Conservation (phyloP, 441 rosid genomes). For the Hura crepitans region DNA sequence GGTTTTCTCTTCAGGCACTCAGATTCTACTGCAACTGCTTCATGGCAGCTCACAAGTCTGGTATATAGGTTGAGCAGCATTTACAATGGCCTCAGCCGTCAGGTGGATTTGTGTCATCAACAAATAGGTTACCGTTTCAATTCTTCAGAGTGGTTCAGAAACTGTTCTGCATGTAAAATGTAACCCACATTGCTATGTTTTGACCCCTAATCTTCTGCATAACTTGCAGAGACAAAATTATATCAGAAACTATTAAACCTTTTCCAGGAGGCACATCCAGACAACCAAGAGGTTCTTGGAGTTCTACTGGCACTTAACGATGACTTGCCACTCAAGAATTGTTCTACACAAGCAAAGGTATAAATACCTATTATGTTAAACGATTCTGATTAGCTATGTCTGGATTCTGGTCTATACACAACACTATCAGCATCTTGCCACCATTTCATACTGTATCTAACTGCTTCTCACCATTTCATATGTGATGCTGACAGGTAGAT, state of each 20-base stretch:
- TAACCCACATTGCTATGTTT: neutral
- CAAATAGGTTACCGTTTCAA: conserved; percentile 44
- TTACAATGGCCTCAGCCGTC: conserved; percentile 39
- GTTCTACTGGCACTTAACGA: conserved; percentile 48
- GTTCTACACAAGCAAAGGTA: no score
- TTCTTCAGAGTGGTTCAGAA: conserved; percentile 21
- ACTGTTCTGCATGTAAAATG: conserved; percentile 5
- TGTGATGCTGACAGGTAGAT: conserved; percentile 42
- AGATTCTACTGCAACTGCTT: conserved; percentile 38
- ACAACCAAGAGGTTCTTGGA: conserved; percentile 64
- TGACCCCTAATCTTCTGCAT: neutral
- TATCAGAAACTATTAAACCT: conserved; percentile 46
- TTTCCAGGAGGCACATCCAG: conserved; percentile 36
- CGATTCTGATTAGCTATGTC: no score
- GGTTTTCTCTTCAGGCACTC: conserved; percentile 39
- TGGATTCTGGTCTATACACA: no score
- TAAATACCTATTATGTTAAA: conserved; percentile 20
- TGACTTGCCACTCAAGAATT: conserved; percentile 33
- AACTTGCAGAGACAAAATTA: conserved; percentile 48
- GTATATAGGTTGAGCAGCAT: conserved; percentile 43
- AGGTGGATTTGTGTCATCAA: conserved; percentile 52
- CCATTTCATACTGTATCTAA: neutral
- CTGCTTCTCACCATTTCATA: conserved; percentile 14
- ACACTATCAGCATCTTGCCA: no score
- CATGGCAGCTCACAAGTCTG: conserved; percentile 66